Evolutionary conservation across 805 yeast species (phyloP).

Genomic region (Wickerhamomyces pijperi): DNA sequence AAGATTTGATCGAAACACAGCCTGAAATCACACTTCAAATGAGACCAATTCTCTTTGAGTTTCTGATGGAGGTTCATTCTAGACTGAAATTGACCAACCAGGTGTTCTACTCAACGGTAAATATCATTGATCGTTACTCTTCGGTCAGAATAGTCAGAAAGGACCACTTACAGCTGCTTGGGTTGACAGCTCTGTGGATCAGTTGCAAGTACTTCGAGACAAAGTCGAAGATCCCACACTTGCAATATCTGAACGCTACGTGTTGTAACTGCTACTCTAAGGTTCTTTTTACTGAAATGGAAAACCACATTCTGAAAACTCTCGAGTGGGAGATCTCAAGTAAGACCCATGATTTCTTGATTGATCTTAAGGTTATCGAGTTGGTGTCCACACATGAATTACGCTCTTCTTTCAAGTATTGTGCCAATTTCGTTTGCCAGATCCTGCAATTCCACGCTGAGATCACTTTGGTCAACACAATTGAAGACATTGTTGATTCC

Average conservation of each 20-base stretch:
- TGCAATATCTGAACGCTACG: slow-evolving; percentile 39
- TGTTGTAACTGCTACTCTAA: slow-evolving; percentile 49
- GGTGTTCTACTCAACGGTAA: slow-evolving; percentile 57
- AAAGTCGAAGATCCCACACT: slow-evolving; percentile 49
- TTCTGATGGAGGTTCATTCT: slow-evolving; percentile 61
- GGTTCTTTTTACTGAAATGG: slow-evolving; percentile 54
- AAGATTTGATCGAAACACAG: slow-evolving; percentile 23
- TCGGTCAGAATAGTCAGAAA: slow-evolving; percentile 69
- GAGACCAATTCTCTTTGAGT: slow-evolving; percentile 74
- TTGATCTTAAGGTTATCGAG: slow-evolving; percentile 41
- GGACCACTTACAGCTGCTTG: slow-evolving; percentile 77
- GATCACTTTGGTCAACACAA: slow-evolving; percentile 37
- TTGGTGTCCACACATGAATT: slow-evolving; percentile 3
- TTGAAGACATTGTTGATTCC: slow-evolving; percentile 38
- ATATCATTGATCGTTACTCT: slow-evolving; percentile 77
- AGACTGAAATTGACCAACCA: slow-evolving; percentile 50
- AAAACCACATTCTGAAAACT: slow-evolving; percentile 50
- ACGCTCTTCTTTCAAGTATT: slow-evolving; percentile 27
- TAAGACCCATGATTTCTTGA: slow-evolving; percentile 53
- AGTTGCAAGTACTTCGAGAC: slow-evolving; percentile 70
- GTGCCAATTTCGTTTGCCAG: slow-evolving; percentile 56
- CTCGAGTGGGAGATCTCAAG: slow-evolving; percentile 54
- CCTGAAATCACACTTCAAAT: slow-evolving; percentile 36
- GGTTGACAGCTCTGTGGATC: slow-evolving; percentile 83
- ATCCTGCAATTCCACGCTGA: slow-evolving; percentile 52